Conservation (phyloP, 257 asterid genomes). For the Nemophila menziesii region DNA sequence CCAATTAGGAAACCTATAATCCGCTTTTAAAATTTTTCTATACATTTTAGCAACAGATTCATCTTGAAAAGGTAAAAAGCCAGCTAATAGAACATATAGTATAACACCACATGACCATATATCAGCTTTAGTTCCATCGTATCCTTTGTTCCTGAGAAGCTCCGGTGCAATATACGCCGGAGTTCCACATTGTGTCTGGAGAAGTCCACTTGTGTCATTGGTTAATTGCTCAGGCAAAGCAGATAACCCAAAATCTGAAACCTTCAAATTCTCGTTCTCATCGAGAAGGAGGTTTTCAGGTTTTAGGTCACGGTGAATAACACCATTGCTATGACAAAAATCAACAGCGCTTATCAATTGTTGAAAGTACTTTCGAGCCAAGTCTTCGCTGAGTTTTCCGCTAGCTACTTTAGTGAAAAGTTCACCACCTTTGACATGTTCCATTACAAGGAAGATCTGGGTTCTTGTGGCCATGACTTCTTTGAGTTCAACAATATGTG, state of each 20-base stretch:
- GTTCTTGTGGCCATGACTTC: constrained; percentile 52
- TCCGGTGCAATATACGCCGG: constrained; percentile 58
- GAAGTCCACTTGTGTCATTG: constrained; percentile 28
- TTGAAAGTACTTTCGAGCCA: no score
- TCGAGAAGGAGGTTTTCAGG: no score
- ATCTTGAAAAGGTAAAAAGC: constrained; percentile 41
- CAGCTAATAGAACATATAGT: constrained; percentile 43
- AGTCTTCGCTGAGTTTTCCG: constrained; percentile 35
- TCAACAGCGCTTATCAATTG: no score
- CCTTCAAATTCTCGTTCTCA: constrained; percentile 31
- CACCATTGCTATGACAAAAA: no score
- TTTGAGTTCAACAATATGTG: no score
- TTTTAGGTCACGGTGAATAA: no score
- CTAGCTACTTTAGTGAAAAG: constrained; percentile 35
- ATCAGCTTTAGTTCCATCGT: constrained; percentile 47
- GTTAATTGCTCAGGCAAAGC: constrained; percentile 30
- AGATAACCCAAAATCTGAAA: constrained; percentile 50
- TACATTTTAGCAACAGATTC: constrained; percentile 29
- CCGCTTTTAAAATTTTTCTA: constrained; percentile 27
- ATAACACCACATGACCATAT: constrained; percentile 62
- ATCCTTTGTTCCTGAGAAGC: constrained; percentile 32
- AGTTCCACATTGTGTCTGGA: constrained; percentile 52
- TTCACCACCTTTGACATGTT: constrained; percentile 52
- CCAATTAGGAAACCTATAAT: constrained; percentile 39
- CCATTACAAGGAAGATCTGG: constrained; percentile 47